Evolutionary conservation across 2,329 filamentous ascomycete species (phyloP).

Genomic region (Fusarium metavorans): DNA sequence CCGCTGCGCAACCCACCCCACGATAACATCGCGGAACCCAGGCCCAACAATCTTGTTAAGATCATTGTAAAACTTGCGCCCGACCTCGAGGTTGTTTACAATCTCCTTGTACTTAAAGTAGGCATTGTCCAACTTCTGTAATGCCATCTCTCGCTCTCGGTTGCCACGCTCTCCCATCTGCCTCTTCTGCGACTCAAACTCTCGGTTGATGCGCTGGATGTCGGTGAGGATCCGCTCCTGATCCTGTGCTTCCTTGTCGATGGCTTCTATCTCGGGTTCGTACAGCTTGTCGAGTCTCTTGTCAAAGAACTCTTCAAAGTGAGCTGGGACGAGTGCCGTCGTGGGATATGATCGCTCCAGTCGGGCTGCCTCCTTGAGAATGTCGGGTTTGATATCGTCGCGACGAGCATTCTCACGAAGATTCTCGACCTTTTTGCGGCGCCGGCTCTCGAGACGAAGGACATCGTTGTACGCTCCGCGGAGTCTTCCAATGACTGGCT

Average conservation of each 20-base stretch:
- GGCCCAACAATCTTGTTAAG: slow-evolving; percentile 85
- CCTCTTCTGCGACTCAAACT: slow-evolving; percentile 79
- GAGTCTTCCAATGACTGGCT: slow-evolving; percentile 81
- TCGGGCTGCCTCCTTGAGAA: slow-evolving; percentile 84
- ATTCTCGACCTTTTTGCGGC: slow-evolving; percentile 82
- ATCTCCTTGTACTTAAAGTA: slow-evolving; percentile 98
- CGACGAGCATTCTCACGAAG: slow-evolving; percentile 82
- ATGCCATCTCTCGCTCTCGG: slow-evolving; percentile 82
- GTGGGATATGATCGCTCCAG: slow-evolving; percentile 89
- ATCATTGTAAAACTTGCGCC: slow-evolving; percentile 97
- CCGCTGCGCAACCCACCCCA: slow-evolving; percentile 82
- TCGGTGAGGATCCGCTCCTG: slow-evolving; percentile 79
- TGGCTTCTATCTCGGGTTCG: slow-evolving; percentile 78
- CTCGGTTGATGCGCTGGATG: slow-evolving; percentile 79
- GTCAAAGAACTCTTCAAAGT: slow-evolving; percentile 94
- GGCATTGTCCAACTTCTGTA: slow-evolving; percentile 90
- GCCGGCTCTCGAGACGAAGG: slow-evolving; percentile 81
- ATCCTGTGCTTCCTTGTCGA: slow-evolving; percentile 78
- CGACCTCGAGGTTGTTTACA: slow-evolving; percentile 89
- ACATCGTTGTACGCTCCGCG: slow-evolving; percentile 88
- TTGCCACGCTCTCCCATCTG: slow-evolving; percentile 72
- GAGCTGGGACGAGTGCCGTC: slow-evolving; percentile 85
- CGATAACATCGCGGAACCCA: slow-evolving; percentile 82
- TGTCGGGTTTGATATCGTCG: slow-evolving; percentile 89
- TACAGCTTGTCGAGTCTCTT: slow-evolving; percentile 80